Evolutionary conservation across 108 stramenopile genomes (phyloP).

Genomic region (Cyclotella baltica): DNA sequence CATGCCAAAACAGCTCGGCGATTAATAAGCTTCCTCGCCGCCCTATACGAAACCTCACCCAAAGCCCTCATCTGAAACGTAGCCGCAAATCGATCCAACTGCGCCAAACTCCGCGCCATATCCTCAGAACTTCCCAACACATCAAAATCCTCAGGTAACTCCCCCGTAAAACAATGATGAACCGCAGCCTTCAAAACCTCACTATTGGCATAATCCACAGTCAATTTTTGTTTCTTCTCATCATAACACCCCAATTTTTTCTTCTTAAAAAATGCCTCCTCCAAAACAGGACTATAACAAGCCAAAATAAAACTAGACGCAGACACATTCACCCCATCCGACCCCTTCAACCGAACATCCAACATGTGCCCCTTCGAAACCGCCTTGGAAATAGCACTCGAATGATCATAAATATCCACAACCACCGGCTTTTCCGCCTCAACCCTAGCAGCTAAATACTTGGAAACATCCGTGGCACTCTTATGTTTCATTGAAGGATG

Average conservation of each 20-base stretch:
- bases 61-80: slow-evolving; percentile 54
- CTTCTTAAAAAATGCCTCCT: slow-evolving; percentile 58
- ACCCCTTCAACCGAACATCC: slow-evolving; percentile 57
- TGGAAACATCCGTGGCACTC: slow-evolving; percentile 23
- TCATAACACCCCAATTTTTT: slow-evolving; percentile 21
- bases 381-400: slow-evolving; percentile 6
- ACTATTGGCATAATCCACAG: slow-evolving; percentile 47
- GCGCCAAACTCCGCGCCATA: slow-evolving; percentile 59
- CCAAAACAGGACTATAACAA: slow-evolving; percentile 55
- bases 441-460: slow-evolving; percentile 30
- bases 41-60: slow-evolving; percentile 45
- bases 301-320: slow-evolving; percentile 61
- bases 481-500: background rate
- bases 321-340: slow-evolving; percentile 46
- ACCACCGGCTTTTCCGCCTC: slow-evolving; percentile 31
- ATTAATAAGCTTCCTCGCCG: slow-evolving; percentile 53
- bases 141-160: slow-evolving; percentile 55
- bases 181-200: slow-evolving; percentile 58
- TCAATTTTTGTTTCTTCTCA: slow-evolving; percentile 12
- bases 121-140: slow-evolving; percentile 45
- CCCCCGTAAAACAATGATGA: slow-evolving; percentile 57
- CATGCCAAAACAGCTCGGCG: slow-evolving; percentile 65
- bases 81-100: slow-evolving; percentile 60
- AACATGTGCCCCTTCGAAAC: slow-evolving; percentile 46
- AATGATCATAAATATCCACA: slow-evolving; percentile 18